phyloP scores from a whole-genome alignment of 2,329 filamentous ascomycete genomes.

The Stromatinia cepivora region DNA sequence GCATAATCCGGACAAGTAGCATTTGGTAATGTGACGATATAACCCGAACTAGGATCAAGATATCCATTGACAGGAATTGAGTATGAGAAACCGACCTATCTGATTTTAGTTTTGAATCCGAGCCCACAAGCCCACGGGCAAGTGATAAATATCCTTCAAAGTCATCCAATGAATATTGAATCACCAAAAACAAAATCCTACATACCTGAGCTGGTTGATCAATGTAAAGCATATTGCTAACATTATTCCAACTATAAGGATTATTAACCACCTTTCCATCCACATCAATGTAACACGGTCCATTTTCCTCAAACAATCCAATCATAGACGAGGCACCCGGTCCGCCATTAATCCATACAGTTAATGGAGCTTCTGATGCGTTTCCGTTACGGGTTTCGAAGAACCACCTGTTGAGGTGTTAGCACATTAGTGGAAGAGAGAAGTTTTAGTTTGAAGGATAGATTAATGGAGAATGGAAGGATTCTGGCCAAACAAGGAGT shows the following conservation, averaged over 20 bases:
- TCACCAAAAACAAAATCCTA: background rate
- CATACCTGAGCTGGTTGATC: conserved; percentile 37
- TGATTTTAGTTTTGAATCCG: background rate
- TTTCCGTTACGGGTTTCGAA: conserved; percentile 49
- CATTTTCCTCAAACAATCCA: conserved; percentile 61
- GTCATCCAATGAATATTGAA: no score
- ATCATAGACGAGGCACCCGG: conserved; percentile 64
- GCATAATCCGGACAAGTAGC: conserved; percentile 53
- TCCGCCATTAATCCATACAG: conserved; percentile 67
- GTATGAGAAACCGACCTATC: conserved; percentile 43
- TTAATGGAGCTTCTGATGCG: conserved; percentile 50
- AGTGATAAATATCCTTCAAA: no score
- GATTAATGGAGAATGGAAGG: background rate
- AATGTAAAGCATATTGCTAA: conserved; percentile 51
- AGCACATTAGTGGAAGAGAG: background rate
- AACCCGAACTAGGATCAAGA: conserved; percentile 21
- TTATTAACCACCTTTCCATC: conserved; percentile 43
- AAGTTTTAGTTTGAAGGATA: no score
- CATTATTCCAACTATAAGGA: conserved; percentile 63
- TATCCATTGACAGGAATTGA: conserved; percentile 35
- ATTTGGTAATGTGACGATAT: conserved; percentile 48
- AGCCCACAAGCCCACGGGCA: background rate
- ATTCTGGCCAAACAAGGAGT: background rate
- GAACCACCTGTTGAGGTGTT: conserved; percentile 42
- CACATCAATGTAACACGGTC: conserved; percentile 47